phyloP scores from a whole-genome alignment of 768 basidiomycete species.

The Lactarius vividus region DNA sequence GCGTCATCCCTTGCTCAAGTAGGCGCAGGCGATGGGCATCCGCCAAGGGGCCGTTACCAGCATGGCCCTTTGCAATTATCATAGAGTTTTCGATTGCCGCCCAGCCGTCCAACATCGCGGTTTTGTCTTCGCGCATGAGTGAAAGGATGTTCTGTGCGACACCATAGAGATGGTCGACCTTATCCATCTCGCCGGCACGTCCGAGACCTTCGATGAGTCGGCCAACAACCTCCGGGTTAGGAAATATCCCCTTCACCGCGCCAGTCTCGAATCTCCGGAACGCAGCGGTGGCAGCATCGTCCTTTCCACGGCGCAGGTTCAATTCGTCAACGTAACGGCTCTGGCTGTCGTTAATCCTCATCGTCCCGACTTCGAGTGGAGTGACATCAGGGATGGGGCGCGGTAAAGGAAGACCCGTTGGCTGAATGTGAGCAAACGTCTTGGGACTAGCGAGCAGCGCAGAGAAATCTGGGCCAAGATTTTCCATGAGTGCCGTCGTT shows the following conservation, averaged over 20 bases:
- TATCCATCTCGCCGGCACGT: slow-evolving; percentile 55
- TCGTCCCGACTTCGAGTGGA: neutral
- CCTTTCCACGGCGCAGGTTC: slow-evolving; percentile 18
- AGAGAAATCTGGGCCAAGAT: slow-evolving; percentile 37
- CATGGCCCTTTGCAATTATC: slow-evolving; percentile 82
- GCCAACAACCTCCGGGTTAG: slow-evolving; percentile 51
- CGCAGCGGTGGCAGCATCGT: slow-evolving; percentile 39
- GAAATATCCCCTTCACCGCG: slow-evolving; percentile 45
- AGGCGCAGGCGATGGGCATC: slow-evolving; percentile 79
- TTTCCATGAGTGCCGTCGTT: slow-evolving; percentile 13
- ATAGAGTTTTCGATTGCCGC: slow-evolving; percentile 81
- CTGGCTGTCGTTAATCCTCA: slow-evolving; percentile 33
- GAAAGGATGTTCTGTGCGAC: slow-evolving; percentile 62
- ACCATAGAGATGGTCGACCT: slow-evolving; percentile 64
- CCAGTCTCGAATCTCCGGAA: slow-evolving; percentile 51
- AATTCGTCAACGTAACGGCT: slow-evolving; percentile 35
- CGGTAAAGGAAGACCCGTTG: slow-evolving; percentile 19
- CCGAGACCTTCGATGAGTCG: slow-evolving; percentile 69
- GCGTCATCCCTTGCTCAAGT: slow-evolving; percentile 70
- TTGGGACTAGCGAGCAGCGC: slow-evolving; percentile 33
- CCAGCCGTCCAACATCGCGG: slow-evolving; percentile 61
- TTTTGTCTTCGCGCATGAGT: slow-evolving; percentile 42
- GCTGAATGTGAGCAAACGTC: slow-evolving; percentile 1
- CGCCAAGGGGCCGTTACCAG: slow-evolving; percentile 75
- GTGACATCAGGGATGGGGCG: slow-evolving; percentile 9